phyloP scores from a whole-genome alignment of 129 eudicot genomes.

The Chrysanthemum lavandulifolium region DNA sequence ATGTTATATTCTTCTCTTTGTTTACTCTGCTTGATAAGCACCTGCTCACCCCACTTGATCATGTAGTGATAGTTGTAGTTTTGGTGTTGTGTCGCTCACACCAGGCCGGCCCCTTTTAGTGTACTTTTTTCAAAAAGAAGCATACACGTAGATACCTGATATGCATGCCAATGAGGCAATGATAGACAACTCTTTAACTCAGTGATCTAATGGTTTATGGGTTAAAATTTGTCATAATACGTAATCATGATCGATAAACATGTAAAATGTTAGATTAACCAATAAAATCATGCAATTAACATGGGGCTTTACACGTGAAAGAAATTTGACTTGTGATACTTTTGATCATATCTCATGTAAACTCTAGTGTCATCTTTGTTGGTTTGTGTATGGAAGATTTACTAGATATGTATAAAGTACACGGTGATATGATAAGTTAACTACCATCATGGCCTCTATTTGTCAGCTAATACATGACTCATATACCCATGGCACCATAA shows the following conservation, averaged over 20 bases:
- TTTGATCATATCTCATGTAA: conserved; percentile 4
- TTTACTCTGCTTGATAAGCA: conserved; percentile 25
- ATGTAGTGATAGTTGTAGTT: not conserved
- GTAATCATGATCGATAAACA: not conserved
- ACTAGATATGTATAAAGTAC: conserved; percentile 1
- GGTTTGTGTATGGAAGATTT: conserved; percentile 28
- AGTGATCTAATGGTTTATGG: not conserved
- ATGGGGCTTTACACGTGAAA: conserved; percentile 7
- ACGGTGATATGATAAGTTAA: conserved; percentile 18
- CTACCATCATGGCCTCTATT: conserved; percentile 38
- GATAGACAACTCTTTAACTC: not conserved
- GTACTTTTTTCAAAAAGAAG: conserved; percentile 9
- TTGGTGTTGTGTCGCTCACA: conserved; percentile 22
- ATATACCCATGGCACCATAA: conserved; percentile 29
- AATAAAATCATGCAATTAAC: not conserved
- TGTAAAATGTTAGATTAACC: too few relatives aligned
- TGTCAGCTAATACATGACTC: conserved; percentile 34
- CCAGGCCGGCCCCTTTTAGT: conserved; percentile 3
- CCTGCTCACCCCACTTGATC: conserved; percentile 43
- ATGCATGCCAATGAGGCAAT: not conserved
- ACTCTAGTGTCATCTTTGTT: conserved; percentile 28
- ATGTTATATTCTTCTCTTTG: conserved; percentile 26
- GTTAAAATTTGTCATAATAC: not conserved
- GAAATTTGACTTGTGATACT: conserved; percentile 20
- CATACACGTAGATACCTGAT: not conserved